These are phyloP conservation scores for Capronia coronata DNA, from an alignment of 2,329 filamentous ascomycete genomes.

Conservation along the genomic window DNA sequence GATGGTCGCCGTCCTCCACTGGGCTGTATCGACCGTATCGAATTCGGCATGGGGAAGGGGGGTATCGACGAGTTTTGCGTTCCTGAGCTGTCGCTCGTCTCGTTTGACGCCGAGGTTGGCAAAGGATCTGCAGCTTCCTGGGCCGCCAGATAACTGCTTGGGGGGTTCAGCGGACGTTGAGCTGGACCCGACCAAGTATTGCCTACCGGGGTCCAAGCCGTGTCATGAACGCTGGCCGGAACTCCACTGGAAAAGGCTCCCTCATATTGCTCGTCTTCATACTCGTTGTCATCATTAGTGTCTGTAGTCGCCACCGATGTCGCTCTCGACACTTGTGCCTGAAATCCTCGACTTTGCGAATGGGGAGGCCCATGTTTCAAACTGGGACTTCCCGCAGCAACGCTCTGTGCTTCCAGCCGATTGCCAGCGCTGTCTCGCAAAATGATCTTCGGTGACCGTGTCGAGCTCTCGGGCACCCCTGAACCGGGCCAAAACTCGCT, in stretches of 20 bases:
- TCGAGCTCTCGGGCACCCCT: slow-evolving; percentile 31
- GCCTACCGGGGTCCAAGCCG: slow-evolving; percentile 28
- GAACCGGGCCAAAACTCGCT: slow-evolving; percentile 38
- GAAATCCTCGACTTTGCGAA: slow-evolving; percentile 30
- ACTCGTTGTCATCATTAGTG: slow-evolving; percentile 34
- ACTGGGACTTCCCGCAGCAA: slow-evolving; percentile 40
- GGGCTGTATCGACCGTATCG: slow-evolving; percentile 13
- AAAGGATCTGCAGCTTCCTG: slow-evolving; percentile 36
- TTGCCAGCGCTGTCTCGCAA: slow-evolving; percentile 28
- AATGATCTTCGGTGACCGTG: slow-evolving; percentile 35
- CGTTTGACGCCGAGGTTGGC: slow-evolving; percentile 14
- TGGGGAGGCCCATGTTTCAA: slow-evolving; percentile 33
- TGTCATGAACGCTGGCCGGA: slow-evolving; percentile 29
- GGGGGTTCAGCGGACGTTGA: slow-evolving; percentile 32
- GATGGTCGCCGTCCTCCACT: background rate
- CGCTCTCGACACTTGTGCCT: slow-evolving; percentile 40
- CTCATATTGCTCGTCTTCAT: slow-evolving; percentile 28
- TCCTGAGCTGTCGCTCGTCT: slow-evolving; percentile 14
- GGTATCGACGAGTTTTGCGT: slow-evolving; percentile 23
- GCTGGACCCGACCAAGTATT: slow-evolving; percentile 28
- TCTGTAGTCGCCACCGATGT: slow-evolving; percentile 37
- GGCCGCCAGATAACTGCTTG: slow-evolving; percentile 39
- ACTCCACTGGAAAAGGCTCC: slow-evolving; percentile 31
- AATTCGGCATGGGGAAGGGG: slow-evolving; percentile 26
- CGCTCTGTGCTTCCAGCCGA: slow-evolving; percentile 37